Evolutionary conservation across 2,329 filamentous ascomycete genomes (phyloP), one percentile per base, ranked within the genome.

Genomic region (Xylogone sp.): DNA sequence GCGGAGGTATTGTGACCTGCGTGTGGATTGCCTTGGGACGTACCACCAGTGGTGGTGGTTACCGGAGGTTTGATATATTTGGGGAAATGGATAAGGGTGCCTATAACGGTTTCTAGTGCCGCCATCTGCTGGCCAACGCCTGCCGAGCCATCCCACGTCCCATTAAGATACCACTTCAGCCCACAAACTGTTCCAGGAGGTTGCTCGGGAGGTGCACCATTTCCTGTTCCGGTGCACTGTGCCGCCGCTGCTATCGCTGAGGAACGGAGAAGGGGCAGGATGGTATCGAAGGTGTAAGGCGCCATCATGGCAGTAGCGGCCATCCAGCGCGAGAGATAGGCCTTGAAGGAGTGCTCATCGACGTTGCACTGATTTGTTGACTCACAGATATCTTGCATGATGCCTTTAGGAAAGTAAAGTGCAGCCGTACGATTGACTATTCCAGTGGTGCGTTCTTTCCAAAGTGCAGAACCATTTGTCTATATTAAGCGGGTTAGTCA

Each of bases 41-140:
- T 86, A 21, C 84, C 85, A 49, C 85, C 85, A 1, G 69, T 80
- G 5, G 70, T 61, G 16, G 71, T 65, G 5, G 75, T 80, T 34
- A 77, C 67, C 0, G 77, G 75, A 1, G 66, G 34, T 16, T 39
- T 39, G 12, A 18, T 16, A 16, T 7, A 60, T 1, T 55, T 51
- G 12, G 68, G 65, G 2, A 73, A 54, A 27, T 73, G 59, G 46
- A 86, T 76, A 65, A 84, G 72, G 56, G 80, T 83, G 20, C 77
- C 75, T 22, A 88, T 75, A 6, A 86, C 77, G 9, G 86, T 74
- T 61, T 88, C 83, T 65, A 88, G 71, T 2, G 81, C 84, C 1
- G 80, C 75, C 85, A 89, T 88, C 67, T 88, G 84, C 65, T 88
- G 83, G 3, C 85, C 86, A 3, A 87, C 78, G 6, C 84, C 85